Percentiles rank a stretch among this genome's conserved stretches.
Evolutionary conservation across 2,329 filamentous ascomycete species (phyloP).

Genomic region (Beauveria bassiana): DNA sequence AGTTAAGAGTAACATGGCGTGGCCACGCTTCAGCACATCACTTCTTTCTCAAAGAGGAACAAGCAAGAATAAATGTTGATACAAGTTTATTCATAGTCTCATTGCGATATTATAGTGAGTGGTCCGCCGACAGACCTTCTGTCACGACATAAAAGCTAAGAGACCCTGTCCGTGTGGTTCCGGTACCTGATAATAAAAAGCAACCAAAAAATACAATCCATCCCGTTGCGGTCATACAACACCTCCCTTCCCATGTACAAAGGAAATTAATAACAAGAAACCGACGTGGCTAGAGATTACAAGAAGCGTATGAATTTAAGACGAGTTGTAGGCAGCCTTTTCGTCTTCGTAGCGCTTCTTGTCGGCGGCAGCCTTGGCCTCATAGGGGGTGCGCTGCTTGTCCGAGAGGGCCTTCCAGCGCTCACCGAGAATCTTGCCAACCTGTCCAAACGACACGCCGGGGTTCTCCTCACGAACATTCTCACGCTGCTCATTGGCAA

Average conservation of each 20-base stretch:
- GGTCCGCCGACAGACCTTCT: slow-evolving; percentile 3
- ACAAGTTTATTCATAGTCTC: slow-evolving; percentile 11
- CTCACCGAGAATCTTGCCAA: slow-evolving; percentile 96
- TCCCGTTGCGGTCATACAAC: slow-evolving; percentile 35
- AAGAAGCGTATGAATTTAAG: slow-evolving; percentile 14
- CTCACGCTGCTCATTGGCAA: slow-evolving; percentile 98
- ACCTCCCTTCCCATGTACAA: slow-evolving; percentile 26
- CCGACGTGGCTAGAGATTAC: slow-evolving; percentile 17
- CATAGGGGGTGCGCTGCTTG: slow-evolving; percentile 87
- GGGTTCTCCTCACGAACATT: slow-evolving; percentile 98
- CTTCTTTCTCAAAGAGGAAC: neutral
- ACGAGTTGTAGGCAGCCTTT: slow-evolving; percentile 76
- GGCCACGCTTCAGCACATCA: too few species aligned
- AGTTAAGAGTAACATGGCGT: neutral
- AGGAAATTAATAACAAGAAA: slow-evolving; percentile 27
- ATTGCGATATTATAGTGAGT: slow-evolving; percentile 10
- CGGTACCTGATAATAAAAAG: slow-evolving; percentile 19
- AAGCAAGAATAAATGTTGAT: neutral
- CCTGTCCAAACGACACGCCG: slow-evolving; percentile 95
- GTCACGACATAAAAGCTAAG: slow-evolving; percentile 14
- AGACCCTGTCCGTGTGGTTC: slow-evolving; percentile 27
- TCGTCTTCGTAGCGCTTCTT: slow-evolving; percentile 99
- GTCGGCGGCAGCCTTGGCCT: slow-evolving; percentile 91
- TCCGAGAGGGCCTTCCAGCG: slow-evolving; percentile 96
- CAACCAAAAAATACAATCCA: slow-evolving; percentile 31